Evolutionary conservation across 371 early-diverging fungal species (phyloP).

Genomic region (Fennellomyces sp.): DNA sequence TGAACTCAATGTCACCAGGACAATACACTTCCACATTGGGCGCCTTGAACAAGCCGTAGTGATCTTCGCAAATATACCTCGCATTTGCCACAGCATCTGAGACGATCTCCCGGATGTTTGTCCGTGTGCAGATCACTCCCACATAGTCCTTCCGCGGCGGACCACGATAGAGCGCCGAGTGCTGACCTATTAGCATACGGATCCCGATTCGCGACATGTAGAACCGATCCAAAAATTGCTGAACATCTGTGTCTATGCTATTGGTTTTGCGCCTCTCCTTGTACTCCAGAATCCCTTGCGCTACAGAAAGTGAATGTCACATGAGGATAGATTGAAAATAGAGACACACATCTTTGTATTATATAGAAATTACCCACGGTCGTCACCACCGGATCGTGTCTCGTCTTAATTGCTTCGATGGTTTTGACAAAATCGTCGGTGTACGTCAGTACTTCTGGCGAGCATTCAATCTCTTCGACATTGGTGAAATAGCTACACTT

Average conservation of each 20-base stretch:
- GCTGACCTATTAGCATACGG: constrained; percentile 94
- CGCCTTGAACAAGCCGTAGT: constrained; percentile 84
- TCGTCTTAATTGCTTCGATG: constrained; percentile 88
- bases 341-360: not conserved
- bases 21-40: constrained; percentile 84
- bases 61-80: constrained; percentile 89
- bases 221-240: constrained; percentile 95
- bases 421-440: constrained; percentile 82
- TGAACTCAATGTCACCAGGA: constrained; percentile 88
- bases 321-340: not conserved
- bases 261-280: constrained; percentile 70
- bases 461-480: constrained; percentile 61
- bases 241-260: constrained; percentile 80
- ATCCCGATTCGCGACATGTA: constrained; percentile 98
- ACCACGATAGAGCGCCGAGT: constrained; percentile 71
- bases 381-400: constrained; percentile 95
- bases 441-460: constrained; percentile 77
- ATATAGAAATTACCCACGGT: constrained; percentile 65
- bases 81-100: constrained; percentile 93
- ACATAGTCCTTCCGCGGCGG: constrained; percentile 78
- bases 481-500: constrained; percentile 62
- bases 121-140: constrained; percentile 94
- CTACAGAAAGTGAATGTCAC: constrained; percentile 31
- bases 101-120: constrained; percentile 77
- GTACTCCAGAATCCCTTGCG: constrained; percentile 93